Evolutionary conservation across 1,284 basidiomycete genomes (phyloP), one percentile per base, ranked within the genome.

Genomic region (Heterobasidion occidentale): DNA sequence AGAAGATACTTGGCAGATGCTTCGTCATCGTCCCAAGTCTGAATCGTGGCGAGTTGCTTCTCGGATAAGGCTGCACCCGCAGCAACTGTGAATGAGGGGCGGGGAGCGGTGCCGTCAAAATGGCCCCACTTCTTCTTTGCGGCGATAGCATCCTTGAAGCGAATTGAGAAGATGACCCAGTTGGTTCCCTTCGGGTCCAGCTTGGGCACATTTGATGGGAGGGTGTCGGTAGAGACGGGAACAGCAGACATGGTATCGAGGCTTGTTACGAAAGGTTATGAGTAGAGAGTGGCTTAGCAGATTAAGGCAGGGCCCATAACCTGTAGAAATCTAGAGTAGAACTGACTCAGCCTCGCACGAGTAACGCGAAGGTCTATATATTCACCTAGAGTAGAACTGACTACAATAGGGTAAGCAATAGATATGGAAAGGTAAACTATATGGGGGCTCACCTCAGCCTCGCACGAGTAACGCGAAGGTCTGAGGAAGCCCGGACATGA

Each of bases 111-210:
- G 1, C 56, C 52, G n/a, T 57, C 46, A 12, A 53, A 57, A 35
- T 47, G 46, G 17, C 36, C 46, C 56, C 56, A 57, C 11, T 49
- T 42, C 38, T 20, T 61, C 33, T 33, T 61, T 54, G 14, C 62
- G 36, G 19, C 62, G 61, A 51, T 62, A 7, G 51, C 56, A n/a
- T 9, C 34, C n/a, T 47, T 9, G 34, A 54, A 54, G 19, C 34
- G 20, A 5, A 19, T 35, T 8, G 17, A 54, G 33, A 45, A 54
- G 45, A 54, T 54, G 9, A 33, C 52, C 52, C 52, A 54, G 45
- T 46, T 54, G 3, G 7, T 15, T 9, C 52, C 52, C 17, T 36
- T 9, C 5, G 17, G 14, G 42, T 53, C 36, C 14, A 52, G 51
- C 51, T 44, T 52, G 2, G 51, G 51, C 15, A 52, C 36, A 36